Conservation (phyloP, 2,329 filamentous ascomycete species). For the Nannizziopsis barbatae region DNA sequence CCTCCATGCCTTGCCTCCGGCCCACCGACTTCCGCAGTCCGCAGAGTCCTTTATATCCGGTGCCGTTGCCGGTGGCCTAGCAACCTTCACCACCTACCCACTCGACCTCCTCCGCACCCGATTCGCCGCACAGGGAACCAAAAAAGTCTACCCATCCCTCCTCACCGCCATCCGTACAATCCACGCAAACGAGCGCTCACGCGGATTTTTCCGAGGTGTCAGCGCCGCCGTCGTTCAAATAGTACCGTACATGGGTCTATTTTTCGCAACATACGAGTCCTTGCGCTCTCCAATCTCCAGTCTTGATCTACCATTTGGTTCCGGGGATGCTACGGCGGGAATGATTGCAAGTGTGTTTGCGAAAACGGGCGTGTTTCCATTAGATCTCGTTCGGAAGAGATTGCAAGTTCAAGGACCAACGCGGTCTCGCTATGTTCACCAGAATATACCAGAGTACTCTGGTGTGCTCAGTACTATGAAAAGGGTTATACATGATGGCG, state of each 20-base stretch:
- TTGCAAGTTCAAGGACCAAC: conserved; percentile 93
- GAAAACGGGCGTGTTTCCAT: conserved; percentile 83
- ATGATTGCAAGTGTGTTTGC: conserved; percentile 65
- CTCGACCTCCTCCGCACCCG: conserved; percentile 85
- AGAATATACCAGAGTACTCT: conserved; percentile 75
- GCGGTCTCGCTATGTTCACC: conserved; percentile 63
- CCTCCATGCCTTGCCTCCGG: conserved; percentile 44
- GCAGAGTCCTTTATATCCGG: conserved; percentile 73
- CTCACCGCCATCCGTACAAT: conserved; percentile 61
- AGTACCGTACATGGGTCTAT: conserved; percentile 91
- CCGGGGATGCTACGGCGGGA: conserved; percentile 73
- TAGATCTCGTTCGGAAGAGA: conserved; percentile 85
- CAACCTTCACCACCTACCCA: conserved; percentile 79
- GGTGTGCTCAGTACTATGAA: conserved; percentile 56
- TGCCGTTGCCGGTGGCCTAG: conserved; percentile 67
- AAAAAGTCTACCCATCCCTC: conserved; percentile 68
- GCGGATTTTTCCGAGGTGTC: conserved; percentile 81
- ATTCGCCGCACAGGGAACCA: conserved; percentile 84
- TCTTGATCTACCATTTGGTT: conserved; percentile 55
- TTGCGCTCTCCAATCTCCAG: conserved; percentile 50
- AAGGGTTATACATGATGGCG: conserved; percentile 60
- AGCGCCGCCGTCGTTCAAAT: conserved; percentile 75
- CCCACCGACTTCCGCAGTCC: conserved; percentile 49
- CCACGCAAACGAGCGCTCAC: conserved; percentile 56
- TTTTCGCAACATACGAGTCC: conserved; percentile 81